A percentile compares a stretch with the other conserved stretches of the same genome.
phyloP scores from a whole-genome alignment of 2,329 filamentous ascomycete genomes.

The Venturia effusa region DNA sequence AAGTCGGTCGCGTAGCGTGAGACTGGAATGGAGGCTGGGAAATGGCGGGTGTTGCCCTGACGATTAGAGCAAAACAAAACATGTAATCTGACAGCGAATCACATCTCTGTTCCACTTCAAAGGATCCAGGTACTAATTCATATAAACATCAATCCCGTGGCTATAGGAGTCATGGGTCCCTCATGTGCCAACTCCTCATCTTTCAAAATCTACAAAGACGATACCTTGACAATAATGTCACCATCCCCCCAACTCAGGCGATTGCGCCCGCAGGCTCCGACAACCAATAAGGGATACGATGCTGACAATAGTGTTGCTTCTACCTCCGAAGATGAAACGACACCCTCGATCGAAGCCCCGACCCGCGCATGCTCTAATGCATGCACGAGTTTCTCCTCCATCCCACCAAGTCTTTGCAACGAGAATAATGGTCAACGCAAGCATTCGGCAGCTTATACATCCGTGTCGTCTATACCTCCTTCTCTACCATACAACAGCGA shows the following conservation, averaged over 20 bases:
- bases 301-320: neutral
- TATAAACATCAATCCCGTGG: neutral
- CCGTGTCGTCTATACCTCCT: slow-evolving; percentile 25
- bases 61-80: neutral
- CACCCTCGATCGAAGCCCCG: neutral
- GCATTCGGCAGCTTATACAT: slow-evolving; percentile 12
- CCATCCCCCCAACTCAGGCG: neutral
- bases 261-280: neutral
- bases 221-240: neutral
- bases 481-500: slow-evolving; percentile 18
- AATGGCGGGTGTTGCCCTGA: neutral
- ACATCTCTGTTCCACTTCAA: neutral
- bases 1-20: neutral
- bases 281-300: neutral
- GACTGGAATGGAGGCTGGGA: neutral
- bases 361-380: neutral
- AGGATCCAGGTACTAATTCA: neutral
- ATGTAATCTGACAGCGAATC: neutral
- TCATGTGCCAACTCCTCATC: neutral
- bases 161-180: neutral
- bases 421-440: neutral
- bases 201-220: slow-evolving; percentile 4
- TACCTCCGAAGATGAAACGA: neutral
- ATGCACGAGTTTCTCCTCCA: neutral
- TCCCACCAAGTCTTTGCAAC: neutral